Percentiles rank a stretch among this genome's conserved stretches.
Conservation (phyloP, 306 rosid species). For the Rosa persica region DNA sequence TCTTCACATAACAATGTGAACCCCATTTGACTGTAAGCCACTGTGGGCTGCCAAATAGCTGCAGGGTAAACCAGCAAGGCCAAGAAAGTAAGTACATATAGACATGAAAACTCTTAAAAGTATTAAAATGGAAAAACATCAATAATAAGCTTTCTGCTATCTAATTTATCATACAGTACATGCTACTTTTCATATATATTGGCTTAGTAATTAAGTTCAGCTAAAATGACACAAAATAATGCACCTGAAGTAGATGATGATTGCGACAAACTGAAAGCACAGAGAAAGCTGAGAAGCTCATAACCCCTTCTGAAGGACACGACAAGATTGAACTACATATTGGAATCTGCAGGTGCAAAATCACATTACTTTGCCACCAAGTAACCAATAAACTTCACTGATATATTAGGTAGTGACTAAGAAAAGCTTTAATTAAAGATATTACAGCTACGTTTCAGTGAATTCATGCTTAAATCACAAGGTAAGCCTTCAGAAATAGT, state of each 20-base stretch:
- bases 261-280: constrained; percentile 76
- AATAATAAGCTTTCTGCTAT: not conserved
- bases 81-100: not conserved
- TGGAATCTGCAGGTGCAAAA: no score
- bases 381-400: no score
- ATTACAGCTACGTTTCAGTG: no score
- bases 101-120: not conserved
- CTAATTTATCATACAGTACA: not conserved
- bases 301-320: constrained; percentile 66
- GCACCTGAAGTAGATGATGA: constrained; percentile 81
- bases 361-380: constrained; percentile 42
- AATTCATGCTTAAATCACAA: constrained; percentile 69
- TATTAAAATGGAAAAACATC: no score
- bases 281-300: constrained; percentile 79
- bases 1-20: constrained; percentile 64
- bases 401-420: not conserved
- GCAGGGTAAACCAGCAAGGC: constrained; percentile 19
- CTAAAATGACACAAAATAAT: not conserved
- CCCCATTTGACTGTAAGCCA: constrained; percentile 80
- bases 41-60: constrained; percentile 84
- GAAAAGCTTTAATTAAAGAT: no score
- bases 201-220: not conserved
- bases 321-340: constrained; percentile 47
- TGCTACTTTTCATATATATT: not conserved
- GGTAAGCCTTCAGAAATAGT: constrained; percentile 67